These are phyloP conservation scores for Tinospora cordifolia DNA, from an alignment of 164 flowering plant species.

Conservation along the genomic window DNA sequence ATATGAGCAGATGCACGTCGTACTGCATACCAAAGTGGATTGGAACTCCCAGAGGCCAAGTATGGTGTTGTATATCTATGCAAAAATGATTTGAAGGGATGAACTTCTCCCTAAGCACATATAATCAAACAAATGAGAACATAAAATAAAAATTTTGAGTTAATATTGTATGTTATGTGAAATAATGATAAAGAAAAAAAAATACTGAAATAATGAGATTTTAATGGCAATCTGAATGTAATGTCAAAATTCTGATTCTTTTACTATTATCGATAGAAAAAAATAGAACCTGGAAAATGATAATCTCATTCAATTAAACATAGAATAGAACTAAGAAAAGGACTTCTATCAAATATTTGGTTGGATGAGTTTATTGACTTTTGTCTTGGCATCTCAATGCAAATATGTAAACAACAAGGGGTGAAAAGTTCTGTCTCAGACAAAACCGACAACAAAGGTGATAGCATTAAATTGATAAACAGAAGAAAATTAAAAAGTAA, in stretches of 20 bases:
- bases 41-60: constrained; percentile 58
- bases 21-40: constrained; percentile 90
- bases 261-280: no score
- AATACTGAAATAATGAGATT: no score
- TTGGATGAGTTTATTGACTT: no score
- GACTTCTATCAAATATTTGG: no score
- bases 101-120: constrained; percentile 55
- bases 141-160: background rate
- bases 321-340: no score
- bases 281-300: no score
- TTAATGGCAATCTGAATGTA: no score
- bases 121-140: background rate
- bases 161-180: no score
- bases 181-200: no score
- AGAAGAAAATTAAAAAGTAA: background rate
- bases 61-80: constrained; percentile 69
- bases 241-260: no score
- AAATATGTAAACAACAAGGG: background rate
- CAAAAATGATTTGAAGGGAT: constrained; percentile 64
- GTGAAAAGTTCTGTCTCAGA: background rate
- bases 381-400: no score
- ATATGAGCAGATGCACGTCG: constrained; percentile 94
- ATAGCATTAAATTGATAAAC: background rate
- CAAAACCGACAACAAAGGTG: background rate
- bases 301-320: no score